These are phyloP conservation scores for Decorospora gaudefroyi DNA, from an alignment of 2,329 filamentous ascomycete species.

Conservation along the genomic window DNA sequence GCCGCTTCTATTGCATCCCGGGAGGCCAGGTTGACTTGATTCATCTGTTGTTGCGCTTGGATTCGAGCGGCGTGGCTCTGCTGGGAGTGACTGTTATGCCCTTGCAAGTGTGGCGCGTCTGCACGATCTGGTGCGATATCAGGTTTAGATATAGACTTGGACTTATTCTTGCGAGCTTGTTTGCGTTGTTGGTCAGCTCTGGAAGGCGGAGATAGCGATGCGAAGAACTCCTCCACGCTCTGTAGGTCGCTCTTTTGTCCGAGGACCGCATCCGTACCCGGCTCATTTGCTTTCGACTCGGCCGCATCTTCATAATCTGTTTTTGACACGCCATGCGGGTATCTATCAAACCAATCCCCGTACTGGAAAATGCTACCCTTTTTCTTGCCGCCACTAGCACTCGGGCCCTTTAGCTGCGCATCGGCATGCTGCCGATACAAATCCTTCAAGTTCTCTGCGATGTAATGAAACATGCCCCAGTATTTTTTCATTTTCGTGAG, in stretches of 20 bases:
- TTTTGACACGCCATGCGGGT: constrained; percentile 87
- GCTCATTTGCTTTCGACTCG: constrained; percentile 69
- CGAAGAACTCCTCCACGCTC: constrained; percentile 93
- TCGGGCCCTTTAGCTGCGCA: constrained; percentile 70
- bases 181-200: constrained; percentile 55
- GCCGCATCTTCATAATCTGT: constrained; percentile 80
- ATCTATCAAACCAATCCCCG: constrained; percentile 95
- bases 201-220: constrained; percentile 69
- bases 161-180: constrained; percentile 54
- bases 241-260: constrained; percentile 89
- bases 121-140: constrained; percentile 32
- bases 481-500: constrained; percentile 94
- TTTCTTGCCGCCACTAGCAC: constrained; percentile 39
- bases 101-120: constrained; percentile 30
- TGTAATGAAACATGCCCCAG: constrained; percentile 98
- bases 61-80: constrained; percentile 31
- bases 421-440: constrained; percentile 86
- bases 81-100: constrained; percentile 28
- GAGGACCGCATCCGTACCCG: constrained; percentile 82
- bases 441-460: constrained; percentile 88
- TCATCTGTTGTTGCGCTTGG: constrained; percentile 39
- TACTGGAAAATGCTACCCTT: constrained; percentile 79
- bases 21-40: constrained; percentile 38
- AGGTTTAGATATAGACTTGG: constrained; percentile 40
- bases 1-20: constrained; percentile 36